Percentiles rank a stretch among this genome's conserved stretches.
Evolutionary conservation across 371 early-diverging fungal species (phyloP).

Genomic region (Rhizopus sp.): DNA sequence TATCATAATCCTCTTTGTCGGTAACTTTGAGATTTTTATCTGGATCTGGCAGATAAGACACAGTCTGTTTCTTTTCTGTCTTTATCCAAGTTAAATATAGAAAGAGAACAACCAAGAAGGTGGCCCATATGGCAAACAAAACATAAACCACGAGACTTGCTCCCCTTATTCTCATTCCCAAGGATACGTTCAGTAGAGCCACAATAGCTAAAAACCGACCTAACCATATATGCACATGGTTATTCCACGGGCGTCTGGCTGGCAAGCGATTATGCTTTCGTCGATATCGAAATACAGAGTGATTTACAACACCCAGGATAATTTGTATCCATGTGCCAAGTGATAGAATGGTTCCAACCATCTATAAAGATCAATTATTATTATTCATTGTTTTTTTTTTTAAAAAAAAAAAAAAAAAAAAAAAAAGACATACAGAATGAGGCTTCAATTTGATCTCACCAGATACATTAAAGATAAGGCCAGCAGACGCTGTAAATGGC

Average conservation of each 20-base stretch:
- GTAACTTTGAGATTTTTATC: neutral
- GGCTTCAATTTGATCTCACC: conserved; percentile 23
- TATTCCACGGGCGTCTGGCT: conserved; percentile 30
- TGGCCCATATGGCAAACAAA: conserved; percentile 26
- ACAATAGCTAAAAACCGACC: conserved; percentile 24
- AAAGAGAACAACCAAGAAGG: conserved; percentile 10
- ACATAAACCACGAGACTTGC: conserved; percentile 16
- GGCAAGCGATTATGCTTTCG: conserved; percentile 20
- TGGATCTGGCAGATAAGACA: too few relatives aligned
- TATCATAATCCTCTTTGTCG: neutral
- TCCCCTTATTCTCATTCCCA: conserved; percentile 36
- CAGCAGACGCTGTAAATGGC: conserved; percentile 27
- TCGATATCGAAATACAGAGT: conserved; percentile 29
- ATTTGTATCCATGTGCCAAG: conserved; percentile 36
- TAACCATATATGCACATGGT: conserved; percentile 36
- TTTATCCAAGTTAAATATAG: conserved; percentile 23
- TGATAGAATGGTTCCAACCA: conserved; percentile 29
- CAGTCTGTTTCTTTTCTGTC: conserved; percentile 3
- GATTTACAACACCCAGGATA: conserved; percentile 29
- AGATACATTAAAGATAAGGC: conserved; percentile 22
- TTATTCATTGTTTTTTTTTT: neutral
- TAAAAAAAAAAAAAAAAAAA: neutral
- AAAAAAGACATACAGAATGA: conserved; percentile 28
- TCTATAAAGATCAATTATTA: conserved; percentile 18
- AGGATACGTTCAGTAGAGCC: conserved; percentile 33